Evolutionary conservation across 345 rosid genomes (phyloP).

Genomic region (Salix arbutifolia): DNA sequence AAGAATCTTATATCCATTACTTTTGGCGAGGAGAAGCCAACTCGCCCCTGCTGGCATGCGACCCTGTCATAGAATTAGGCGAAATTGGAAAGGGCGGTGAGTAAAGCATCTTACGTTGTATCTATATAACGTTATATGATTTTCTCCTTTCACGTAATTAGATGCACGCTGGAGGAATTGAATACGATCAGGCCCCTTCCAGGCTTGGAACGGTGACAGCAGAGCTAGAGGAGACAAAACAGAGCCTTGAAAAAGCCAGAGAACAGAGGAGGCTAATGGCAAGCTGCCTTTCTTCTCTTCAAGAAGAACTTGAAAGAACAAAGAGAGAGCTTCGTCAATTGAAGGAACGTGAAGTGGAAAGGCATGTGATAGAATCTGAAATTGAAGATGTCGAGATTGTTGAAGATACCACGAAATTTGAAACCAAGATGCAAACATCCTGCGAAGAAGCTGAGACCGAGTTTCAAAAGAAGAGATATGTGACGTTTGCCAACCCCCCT

Average conservation of each 20-base stretch:
- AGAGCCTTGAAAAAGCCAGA: constrained; percentile 55
- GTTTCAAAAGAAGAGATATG: constrained; percentile 59
- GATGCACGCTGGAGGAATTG: constrained; percentile 39
- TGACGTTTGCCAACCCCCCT: constrained; percentile 55
- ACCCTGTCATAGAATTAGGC: neutral
- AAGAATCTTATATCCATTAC: neutral
- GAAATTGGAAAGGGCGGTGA: neutral
- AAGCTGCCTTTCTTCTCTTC: constrained; percentile 46
- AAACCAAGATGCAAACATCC: constrained; percentile 20
- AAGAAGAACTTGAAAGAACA: constrained; percentile 73
- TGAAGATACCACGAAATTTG: constrained; percentile 35
- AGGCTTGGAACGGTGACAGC: constrained; percentile 34
- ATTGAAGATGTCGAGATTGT: constrained; percentile 41
- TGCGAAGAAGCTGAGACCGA: constrained; percentile 11
- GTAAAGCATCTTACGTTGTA: neutral
- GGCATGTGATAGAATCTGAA: constrained; percentile 26
- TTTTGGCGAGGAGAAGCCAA: neutral
- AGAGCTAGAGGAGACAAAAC: constrained; percentile 76
- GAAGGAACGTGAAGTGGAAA: constrained; percentile 29
- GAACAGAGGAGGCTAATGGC: constrained; percentile 65
- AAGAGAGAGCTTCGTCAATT: constrained; percentile 57
- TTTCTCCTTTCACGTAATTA: neutral
- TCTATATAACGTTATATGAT: neutral
- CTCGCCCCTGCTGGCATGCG: neutral
- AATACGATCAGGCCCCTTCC: constrained; percentile 20